Evolutionary conservation across 768 basidiomycete genomes (phyloP), one percentile per base, ranked within the genome.

Genomic region (Russula compacta): DNA sequence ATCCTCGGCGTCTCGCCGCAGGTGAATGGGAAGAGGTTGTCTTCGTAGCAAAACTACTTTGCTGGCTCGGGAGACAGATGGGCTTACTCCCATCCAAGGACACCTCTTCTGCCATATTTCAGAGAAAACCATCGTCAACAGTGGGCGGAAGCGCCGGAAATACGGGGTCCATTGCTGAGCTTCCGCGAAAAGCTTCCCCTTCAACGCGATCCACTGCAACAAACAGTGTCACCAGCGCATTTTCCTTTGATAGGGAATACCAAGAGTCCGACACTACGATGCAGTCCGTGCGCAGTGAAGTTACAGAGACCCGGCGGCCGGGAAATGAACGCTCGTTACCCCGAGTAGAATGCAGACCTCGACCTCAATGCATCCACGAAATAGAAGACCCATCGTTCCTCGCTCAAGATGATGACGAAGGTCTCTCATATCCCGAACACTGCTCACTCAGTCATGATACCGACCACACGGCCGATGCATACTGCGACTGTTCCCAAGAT

Each of bases 21-120:
- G 87, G 88, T 0, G 81, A 79, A 53, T 79, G 80, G 78, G 80
- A 83, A 17, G 89, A 89, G 67, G 78, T 82, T n/a, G 74, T 81
- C 9, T 85, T 81, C 60, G 73, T 92, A 10, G 87, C 79, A 0
- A 77, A 85, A 68, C 73, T 89, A 3, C 75, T 90, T 11, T 87
- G 86, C 68, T 87, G 85, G 85, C 77, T 89, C 21, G 86, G 81
- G 0, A 73, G 75, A 58, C 73, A 74, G 58, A 71, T 69, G 43
- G 79, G 81, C 1, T 68, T 76, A 17, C 65, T 75, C 24, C 57
- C 69, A 12, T 56, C 67, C 4, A 49, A 59, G 12, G 35, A 46
- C 21, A 39, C 42, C 57, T 29, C 60, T 54, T 35, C 57, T 56
- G 12, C 51, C 38, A 54, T 5, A 33, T 46, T 44, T 40, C 15